A percentile compares a stretch with the other conserved stretches of the same genome.
Evolutionary conservation across 768 basidiomycete species (phyloP).

Genomic region (Hygrophorus pudorinus): DNA sequence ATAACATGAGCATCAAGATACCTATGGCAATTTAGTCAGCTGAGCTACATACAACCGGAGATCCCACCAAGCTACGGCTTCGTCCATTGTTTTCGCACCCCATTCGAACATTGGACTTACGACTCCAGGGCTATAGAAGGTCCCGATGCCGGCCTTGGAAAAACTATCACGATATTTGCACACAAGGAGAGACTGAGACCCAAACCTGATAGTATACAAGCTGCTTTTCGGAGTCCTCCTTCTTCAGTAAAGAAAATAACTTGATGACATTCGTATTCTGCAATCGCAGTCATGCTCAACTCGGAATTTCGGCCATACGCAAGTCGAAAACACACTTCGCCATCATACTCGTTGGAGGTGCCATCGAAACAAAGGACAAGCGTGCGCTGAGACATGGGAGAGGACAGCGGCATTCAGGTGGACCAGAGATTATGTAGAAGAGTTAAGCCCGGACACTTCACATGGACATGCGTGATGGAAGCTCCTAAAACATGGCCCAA

Average conservation of each 20-base stretch:
- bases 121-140: constrained; percentile 51
- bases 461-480: too few species aligned
- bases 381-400: constrained; percentile 22
- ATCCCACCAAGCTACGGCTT: constrained; percentile 62
- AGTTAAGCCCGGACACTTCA: too few species aligned
- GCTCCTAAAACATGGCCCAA: too few species aligned
- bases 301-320: background rate
- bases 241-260: constrained; percentile 58
- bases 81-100: constrained; percentile 52
- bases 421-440: too few species aligned
- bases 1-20: constrained; percentile 64
- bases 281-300: background rate
- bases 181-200: background rate
- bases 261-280: constrained; percentile 64
- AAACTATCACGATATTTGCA: constrained; percentile 23
- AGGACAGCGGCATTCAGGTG: too few species aligned
- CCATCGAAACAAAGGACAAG: constrained; percentile 67
- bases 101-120: constrained; percentile 51
- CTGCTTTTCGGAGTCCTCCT: constrained; percentile 46
- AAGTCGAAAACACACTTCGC: constrained; percentile 25
- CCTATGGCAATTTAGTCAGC: constrained; percentile 24
- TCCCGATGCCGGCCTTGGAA: constrained; percentile 36
- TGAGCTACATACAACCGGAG: background rate
- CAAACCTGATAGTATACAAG: constrained; percentile 64
- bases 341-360: constrained; percentile 42